Percentiles rank a stretch among this genome's conserved stretches.
Conservation (phyloP, 768 basidiomycete species). For the Tubosaeta brunneosetosa region DNA sequence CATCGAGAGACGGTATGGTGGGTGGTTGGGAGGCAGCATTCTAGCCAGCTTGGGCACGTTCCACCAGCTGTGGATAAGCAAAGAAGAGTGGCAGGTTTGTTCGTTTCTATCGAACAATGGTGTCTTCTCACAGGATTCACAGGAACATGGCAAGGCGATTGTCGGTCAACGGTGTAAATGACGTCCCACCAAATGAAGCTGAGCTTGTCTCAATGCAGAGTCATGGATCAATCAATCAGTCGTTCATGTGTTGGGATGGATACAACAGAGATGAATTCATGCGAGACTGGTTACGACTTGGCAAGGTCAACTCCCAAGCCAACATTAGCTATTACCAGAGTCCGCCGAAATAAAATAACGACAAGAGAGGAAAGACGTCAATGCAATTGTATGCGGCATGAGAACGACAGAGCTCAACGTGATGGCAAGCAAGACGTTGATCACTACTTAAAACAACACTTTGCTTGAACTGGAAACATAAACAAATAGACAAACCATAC, state of each 20-base stretch:
- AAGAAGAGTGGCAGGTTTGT: constrained; percentile 86
- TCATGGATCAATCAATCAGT: no score
- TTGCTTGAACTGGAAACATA: constrained; percentile 18
- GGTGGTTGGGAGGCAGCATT: constrained; percentile 96
- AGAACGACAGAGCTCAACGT: constrained; percentile 16
- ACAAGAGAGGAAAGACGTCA: constrained; percentile 10
- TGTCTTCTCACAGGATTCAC: constrained; percentile 4
- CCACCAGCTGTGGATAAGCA: constrained; percentile 95
- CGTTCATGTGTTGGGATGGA: background rate
- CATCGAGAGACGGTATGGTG: constrained; percentile 83
- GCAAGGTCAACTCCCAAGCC: constrained; percentile 38
- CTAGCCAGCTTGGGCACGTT: constrained; percentile 94
- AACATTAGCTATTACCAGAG: constrained; percentile 8
- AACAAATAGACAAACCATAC: constrained; percentile 18
- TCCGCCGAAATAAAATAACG: constrained; percentile 20
- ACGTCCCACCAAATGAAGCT: constrained; percentile 2
- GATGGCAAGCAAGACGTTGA: constrained; percentile 25
- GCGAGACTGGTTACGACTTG: constrained; percentile 14
- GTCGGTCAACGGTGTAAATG: constrained; percentile 85
- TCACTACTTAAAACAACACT: constrained; percentile 26
- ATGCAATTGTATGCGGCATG: constrained; percentile 13
- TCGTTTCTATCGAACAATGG: background rate
- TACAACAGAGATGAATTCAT: constrained; percentile 9
- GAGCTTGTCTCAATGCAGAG: no score
- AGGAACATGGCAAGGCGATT: constrained; percentile 83